Conservation (phyloP, 305 asterid genomes). For the Withania somnifera region DNA sequence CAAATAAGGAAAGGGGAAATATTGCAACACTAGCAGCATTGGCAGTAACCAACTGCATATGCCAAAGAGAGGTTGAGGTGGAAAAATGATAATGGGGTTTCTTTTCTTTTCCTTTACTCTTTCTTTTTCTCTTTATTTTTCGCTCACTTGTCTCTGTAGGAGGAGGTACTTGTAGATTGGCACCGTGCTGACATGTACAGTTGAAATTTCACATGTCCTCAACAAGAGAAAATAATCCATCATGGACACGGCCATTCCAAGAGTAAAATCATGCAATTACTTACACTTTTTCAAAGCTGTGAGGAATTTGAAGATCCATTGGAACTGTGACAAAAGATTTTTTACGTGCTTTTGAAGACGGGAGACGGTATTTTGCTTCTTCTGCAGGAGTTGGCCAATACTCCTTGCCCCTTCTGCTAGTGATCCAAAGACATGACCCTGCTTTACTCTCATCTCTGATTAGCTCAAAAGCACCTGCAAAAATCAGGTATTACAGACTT, state of each 20-base stretch:
- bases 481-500: conserved; percentile 13
- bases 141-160: background rate
- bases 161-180: background rate
- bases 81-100: background rate
- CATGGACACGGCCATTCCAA: background rate
- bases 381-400: conserved; percentile 93
- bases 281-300: conserved; percentile 77
- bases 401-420: conserved; percentile 76
- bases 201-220: background rate
- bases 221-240: background rate
- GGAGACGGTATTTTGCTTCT: conserved; percentile 57
- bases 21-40: background rate
- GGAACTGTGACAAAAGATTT: conserved; percentile 33
- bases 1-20: background rate
- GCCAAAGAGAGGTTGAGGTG: background rate
- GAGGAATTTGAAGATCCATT: conserved; percentile 50
- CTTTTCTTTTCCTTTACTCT: background rate
- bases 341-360: conserved; percentile 29
- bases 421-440: conserved; percentile 87
- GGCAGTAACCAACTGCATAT: background rate
- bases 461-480: conserved; percentile 75
- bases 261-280: conserved; percentile 5
- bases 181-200: background rate
- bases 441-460: conserved; percentile 77
- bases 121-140: background rate